Evolutionary conservation across 257 asterid species (phyloP).

Genomic region (Gentiana straminea): DNA sequence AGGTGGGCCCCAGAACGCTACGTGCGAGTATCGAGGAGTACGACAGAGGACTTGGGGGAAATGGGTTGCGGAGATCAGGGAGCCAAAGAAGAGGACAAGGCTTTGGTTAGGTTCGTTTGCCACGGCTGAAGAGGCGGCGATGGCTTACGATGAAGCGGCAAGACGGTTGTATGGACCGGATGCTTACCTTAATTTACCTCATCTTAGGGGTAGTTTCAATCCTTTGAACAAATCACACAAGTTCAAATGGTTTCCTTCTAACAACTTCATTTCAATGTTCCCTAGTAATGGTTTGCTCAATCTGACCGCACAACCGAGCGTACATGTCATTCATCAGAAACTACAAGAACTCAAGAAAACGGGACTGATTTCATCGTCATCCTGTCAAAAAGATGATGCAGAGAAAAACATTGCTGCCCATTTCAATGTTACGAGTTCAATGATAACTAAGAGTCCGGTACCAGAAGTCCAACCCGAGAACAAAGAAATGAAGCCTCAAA

Average conservation of each 20-base stretch:
- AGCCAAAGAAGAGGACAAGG: conserved; percentile 80
- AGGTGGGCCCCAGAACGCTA: conserved; percentile 92
- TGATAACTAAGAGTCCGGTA: conserved; percentile 24
- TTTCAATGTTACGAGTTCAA: conserved; percentile 10
- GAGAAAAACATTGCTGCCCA: conserved; percentile 15
- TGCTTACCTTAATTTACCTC: conserved; percentile 90
- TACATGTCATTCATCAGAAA: conserved; percentile 78
- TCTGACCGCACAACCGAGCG: conserved; percentile 77
- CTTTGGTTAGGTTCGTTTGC: conserved; percentile 92
- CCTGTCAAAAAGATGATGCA: conserved; percentile 25
- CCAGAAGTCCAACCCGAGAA: conserved; percentile 16
- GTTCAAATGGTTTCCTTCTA: conserved; percentile 88
- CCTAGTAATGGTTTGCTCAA: conserved; percentile 68
- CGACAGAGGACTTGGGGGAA: conserved; percentile 96
- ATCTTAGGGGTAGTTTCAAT: conserved; percentile 61
- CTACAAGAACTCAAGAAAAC: conserved; percentile 78
- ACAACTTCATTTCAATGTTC: conserved; percentile 26
- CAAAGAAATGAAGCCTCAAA: conserved; percentile 66
- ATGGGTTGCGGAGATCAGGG: conserved; percentile 90
- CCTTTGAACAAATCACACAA: conserved; percentile 79
- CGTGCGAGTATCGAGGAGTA: conserved; percentile 83
- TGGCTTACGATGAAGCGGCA: conserved; percentile 98
- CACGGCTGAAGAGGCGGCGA: conserved; percentile 94
- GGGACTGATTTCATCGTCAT: conserved; percentile 41
- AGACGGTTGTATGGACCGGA: conserved; percentile 82